Base-by-base conservation (phyloP, 192 early-diverging fungal species). In the Rhizophagus clarus region DNA sequence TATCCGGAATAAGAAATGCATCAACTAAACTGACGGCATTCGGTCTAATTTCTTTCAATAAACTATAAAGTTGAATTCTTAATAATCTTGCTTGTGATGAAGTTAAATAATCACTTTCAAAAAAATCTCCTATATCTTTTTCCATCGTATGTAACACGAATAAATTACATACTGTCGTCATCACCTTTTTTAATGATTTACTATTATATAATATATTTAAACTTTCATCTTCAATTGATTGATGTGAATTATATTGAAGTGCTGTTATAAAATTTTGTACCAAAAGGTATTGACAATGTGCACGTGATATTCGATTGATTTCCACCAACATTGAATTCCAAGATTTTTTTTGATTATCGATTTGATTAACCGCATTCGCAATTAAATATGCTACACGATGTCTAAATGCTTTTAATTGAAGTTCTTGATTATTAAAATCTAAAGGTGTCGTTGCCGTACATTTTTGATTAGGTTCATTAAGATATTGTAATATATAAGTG, bases 11-110 rank as follows among this genome's bases (percentile, higher is more conserved):
- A 31, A 87, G 90, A 87, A 93, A 96, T 0, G 94, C 89, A 66
- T 97, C 96, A 24, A 94, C 94, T 11, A 97, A 86, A 0, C 92
- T 85, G 24, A 97, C 89, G n/a, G n/a, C n/a, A n/a, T n/a, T n/a
- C n/a, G n/a, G n/a, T n/a, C 95, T 87, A 12, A 97, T 84, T 40
- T 91, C 88, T 64, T 88, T 87, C 66, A 94, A 88, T 10, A 90
- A 63, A 20, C 79, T 83, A 34, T 89, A 87, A 69, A 93, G 82
- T 1, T 83, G 77, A 14, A 78, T 61, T 76, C 89, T 89, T 51
- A 95, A 68, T 86, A 87, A 80, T 5, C 77, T 76, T 4, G 87
- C 82, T 64, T 93, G 91, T 63, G 81, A 80, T 31, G 85, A 60
- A 15, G 83, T 84, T 66, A 95, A 79, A 14, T 91, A 88, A 9